A percentile compares a stretch with the other conserved stretches of the same genome.
Conservation (phyloP, 2,329 filamentous ascomycete species). For the Fusarium mexicanum region DNA sequence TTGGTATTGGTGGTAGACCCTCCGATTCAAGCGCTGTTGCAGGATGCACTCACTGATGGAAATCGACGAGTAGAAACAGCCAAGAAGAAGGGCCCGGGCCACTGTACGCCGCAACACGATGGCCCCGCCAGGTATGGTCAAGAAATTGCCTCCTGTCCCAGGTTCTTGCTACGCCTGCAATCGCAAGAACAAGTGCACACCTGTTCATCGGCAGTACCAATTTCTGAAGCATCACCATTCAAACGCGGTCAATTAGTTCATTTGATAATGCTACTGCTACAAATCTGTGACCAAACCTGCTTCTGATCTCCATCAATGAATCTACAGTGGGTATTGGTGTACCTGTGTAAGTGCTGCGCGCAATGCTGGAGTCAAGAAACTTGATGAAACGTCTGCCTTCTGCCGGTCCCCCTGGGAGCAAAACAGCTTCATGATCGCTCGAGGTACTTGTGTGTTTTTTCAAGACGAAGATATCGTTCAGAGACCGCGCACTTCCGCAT, state of each 20-base stretch:
- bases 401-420: rapidly evolving
- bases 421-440: rapidly evolving
- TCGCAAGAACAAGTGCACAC: rapidly evolving
- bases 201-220: not conserved
- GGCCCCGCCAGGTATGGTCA: rapidly evolving
- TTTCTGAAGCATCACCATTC: rapidly evolving
- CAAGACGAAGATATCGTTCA: rapidly evolving
- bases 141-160: rapidly evolving
- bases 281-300: rapidly evolving
- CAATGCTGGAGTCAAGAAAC: too few species aligned
- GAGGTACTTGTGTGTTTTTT: not conserved
- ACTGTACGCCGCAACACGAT: rapidly evolving
- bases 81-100: rapidly evolving
- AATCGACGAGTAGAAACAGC: rapidly evolving
- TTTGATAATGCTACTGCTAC: not conserved
- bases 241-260: rapidly evolving
- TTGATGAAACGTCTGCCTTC: too few species aligned
- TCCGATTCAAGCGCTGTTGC: rapidly evolving
- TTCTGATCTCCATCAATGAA: too few species aligned
- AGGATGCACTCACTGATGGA: too few species aligned
- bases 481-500: rapidly evolving
- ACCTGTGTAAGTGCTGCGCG: not conserved
- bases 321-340: not conserved
- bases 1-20: not conserved
- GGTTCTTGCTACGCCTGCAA: too few species aligned